Evolutionary conservation across 371 early-diverging fungal genomes (phyloP).

Genomic region (Mortierella sp.): DNA sequence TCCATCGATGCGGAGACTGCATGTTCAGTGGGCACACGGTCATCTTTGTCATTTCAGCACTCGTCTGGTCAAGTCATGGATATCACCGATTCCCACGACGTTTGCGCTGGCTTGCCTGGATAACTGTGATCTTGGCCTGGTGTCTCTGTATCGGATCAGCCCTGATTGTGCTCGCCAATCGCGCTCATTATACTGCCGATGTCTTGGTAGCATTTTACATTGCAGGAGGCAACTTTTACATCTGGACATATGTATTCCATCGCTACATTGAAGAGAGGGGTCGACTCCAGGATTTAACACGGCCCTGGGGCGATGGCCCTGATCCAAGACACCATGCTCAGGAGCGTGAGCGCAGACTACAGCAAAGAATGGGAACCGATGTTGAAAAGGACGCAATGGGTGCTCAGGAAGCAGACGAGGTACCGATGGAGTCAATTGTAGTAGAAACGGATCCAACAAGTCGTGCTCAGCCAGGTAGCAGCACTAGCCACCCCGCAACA

Average conservation of each 20-base stretch:
- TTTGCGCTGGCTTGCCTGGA: slow-evolving; percentile 45
- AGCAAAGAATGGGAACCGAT: neutral
- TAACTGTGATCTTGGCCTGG: slow-evolving; percentile 53
- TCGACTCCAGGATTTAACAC: slow-evolving; percentile 26
- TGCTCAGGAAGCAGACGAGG: neutral
- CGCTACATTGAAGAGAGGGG: slow-evolving; percentile 36
- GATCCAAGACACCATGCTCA: slow-evolving; percentile 31
- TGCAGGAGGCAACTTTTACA: slow-evolving; percentile 60
- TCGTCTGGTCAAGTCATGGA: slow-evolving; percentile 64
- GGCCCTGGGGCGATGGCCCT: slow-evolving; percentile 40
- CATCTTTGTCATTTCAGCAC: slow-evolving; percentile 63
- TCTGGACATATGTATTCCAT: slow-evolving; percentile 39
- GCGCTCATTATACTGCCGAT: slow-evolving; percentile 70
- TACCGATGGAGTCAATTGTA: slow-evolving; percentile 11
- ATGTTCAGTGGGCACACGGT: slow-evolving; percentile 70
- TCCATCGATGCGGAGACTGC: slow-evolving; percentile 69
- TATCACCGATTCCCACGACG: slow-evolving; percentile 41
- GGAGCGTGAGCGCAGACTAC: slow-evolving; percentile 17
- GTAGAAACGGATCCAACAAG: slow-evolving; percentile 7
- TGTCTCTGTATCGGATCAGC: slow-evolving; percentile 60
- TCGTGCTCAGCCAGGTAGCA: neutral
- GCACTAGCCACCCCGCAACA: neutral
- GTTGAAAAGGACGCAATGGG: slow-evolving; percentile 11
- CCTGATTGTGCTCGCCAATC: slow-evolving; percentile 64
- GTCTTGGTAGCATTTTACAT: slow-evolving; percentile 67